phyloP scores from a whole-genome alignment of 306 rosid species.

The Ceratonia siliqua region DNA sequence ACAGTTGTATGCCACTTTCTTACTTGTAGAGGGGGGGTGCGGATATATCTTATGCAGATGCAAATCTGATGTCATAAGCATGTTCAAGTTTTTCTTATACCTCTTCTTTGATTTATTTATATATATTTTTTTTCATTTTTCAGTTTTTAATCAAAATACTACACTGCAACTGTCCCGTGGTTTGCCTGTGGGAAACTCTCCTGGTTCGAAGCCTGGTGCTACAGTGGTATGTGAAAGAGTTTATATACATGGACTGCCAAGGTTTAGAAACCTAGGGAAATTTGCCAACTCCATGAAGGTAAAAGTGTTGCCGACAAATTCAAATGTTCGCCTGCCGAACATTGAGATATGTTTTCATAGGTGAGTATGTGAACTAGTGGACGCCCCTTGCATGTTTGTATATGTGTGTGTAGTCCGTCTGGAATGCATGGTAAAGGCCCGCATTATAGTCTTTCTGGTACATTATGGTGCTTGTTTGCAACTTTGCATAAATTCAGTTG shows the following conservation, averaged over 20 bases:
- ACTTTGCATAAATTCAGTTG: neutral
- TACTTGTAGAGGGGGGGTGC: neutral
- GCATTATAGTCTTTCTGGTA: neutral
- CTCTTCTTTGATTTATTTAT: neutral
- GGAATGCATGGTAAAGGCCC: neutral
- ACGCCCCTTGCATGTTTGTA: neutral
- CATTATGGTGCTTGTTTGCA: neutral
- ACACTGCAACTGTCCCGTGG: conserved; percentile 60
- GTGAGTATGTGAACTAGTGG: conserved; percentile 49
- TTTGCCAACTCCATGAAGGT: conserved; percentile 63
- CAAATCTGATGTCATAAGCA: neutral
- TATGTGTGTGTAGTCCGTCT: neutral
- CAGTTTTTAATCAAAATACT: conserved; percentile 55
- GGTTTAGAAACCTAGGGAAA: conserved; percentile 65
- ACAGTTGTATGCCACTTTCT: neutral
- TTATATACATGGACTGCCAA: conserved; percentile 58
- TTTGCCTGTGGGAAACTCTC: conserved; percentile 58
- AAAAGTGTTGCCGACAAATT: conserved; percentile 52
- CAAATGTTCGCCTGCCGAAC: conserved; percentile 43
- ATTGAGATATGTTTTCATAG: conserved; percentile 85
- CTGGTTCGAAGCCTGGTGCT: conserved; percentile 67
- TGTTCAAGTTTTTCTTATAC: conserved; percentile 1
- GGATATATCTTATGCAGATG: neutral
- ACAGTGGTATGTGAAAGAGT: conserved; percentile 68
- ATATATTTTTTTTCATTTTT: conserved; percentile 4